phyloP scores from a whole-genome alignment of 108 stramenopile genomes.

The Cylindrotheca closterium region DNA sequence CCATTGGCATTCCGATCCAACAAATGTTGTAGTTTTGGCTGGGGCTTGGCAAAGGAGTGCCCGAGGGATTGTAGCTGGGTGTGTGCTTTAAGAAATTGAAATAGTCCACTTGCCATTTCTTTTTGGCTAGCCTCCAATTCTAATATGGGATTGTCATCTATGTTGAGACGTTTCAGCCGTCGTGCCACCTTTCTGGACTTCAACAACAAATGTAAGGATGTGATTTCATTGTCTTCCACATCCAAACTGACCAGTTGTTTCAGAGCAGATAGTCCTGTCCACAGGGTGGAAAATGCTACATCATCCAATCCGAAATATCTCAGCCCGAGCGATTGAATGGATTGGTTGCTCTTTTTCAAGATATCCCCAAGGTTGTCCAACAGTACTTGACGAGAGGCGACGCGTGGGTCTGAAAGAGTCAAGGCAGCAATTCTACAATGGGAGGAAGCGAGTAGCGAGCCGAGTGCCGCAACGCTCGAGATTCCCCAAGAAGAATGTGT shows the following conservation, averaged over 20 bases:
- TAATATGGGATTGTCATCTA: background rate
- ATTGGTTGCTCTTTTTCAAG: background rate
- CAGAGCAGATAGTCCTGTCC: background rate
- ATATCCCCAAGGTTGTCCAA: background rate
- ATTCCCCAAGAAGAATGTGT: background rate
- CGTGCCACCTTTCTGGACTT: background rate
- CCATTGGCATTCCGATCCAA: background rate
- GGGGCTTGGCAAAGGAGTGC: background rate
- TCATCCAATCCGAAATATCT: background rate
- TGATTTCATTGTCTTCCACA: background rate
- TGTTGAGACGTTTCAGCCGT: background rate
- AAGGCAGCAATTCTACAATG: background rate
- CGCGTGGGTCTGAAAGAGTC: background rate
- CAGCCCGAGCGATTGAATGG: background rate
- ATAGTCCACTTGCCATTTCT: background rate
- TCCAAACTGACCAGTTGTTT: background rate
- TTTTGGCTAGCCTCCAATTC: background rate
- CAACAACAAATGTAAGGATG: background rate
- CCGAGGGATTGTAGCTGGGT: background rate
- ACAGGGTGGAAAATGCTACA: background rate
- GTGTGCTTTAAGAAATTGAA: background rate
- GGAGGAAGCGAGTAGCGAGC: background rate
- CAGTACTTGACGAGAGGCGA: background rate
- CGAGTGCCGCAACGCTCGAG: background rate
- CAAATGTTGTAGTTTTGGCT: background rate